Evolutionary conservation across 1,284 basidiomycete species (phyloP), one percentile per base, ranked within the genome.

Genomic region (Dichomitus squalens): DNA sequence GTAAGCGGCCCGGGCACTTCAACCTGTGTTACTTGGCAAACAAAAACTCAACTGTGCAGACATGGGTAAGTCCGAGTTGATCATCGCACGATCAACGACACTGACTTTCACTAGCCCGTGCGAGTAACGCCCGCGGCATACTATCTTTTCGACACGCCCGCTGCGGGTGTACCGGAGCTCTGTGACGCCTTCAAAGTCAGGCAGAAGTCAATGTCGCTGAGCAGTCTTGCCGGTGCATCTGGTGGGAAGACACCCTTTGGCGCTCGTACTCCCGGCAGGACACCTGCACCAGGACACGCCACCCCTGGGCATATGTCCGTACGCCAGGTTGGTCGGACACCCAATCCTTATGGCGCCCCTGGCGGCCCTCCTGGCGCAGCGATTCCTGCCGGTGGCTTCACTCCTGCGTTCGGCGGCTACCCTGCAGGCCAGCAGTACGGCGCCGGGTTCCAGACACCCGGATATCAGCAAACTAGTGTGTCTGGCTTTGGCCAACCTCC

Each of bases 101-200:
- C 64, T 62, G 31, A 47, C 58, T 55, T 59, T 51, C 44, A 11
- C 63, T n/a, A 95, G 93, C 93, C 92, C 52, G 87, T 97, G 57
- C 87, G 91, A 54, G 92, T 97, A 48, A 83, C 92, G 6, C 95
- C 95, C 4, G 92, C 95, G 69, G 93, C 93, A 1, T 97, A 93
- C 72, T 90, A 90, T 69, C 82, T 97, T 14, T 92, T 92, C 67
- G 92, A 93, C 63, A 92, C 93, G 12, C 84, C 92, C 48, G 91
- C 94, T 27, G 88, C 92, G 8, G 94, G 92, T 55, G 93, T 98
- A 23, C 87, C 92, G 0, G 93, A 96, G 73, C 77, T 98, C 2
- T 96, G 95, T 65, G 94, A 97, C 70, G 95, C 95, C 16, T 98
- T 98, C 86, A 97, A 97, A 85, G 86, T 93, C 68, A 81, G 91